phyloP scores from a whole-genome alignment of 2,329 filamentous ascomycete genomes.

The Trichoderma arundinaceum region DNA sequence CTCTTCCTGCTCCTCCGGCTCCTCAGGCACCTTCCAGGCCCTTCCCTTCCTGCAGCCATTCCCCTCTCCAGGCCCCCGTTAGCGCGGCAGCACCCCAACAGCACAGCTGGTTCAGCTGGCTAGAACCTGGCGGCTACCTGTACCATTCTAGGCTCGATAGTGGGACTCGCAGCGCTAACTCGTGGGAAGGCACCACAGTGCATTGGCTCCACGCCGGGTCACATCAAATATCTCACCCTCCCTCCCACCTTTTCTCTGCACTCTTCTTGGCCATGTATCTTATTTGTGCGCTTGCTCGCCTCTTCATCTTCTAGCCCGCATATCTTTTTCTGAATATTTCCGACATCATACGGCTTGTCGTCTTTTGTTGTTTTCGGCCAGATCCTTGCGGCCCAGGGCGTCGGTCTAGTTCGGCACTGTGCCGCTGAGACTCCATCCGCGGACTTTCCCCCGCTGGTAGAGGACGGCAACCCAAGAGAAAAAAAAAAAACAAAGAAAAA shows the following conservation, averaged over 20 bases:
- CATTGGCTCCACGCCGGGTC: slow-evolving; percentile 24
- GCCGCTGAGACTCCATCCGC: slow-evolving; percentile 12
- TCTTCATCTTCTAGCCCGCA: neutral
- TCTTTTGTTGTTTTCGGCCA: neutral
- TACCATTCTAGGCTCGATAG: slow-evolving; percentile 22
- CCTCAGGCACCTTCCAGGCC: slow-evolving; percentile 1
- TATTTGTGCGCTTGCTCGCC: slow-evolving; percentile 6
- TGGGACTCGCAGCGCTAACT: slow-evolving; percentile 27
- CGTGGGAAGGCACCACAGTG: neutral
- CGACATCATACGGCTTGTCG: neutral
- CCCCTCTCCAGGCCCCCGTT: slow-evolving; percentile 18
- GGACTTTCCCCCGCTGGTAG: slow-evolving; percentile 10
- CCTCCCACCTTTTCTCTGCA: slow-evolving; percentile 22
- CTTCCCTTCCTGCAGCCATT: neutral
- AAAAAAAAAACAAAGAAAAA: neutral
- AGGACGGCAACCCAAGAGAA: neutral
- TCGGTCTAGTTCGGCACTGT: slow-evolving; percentile 4
- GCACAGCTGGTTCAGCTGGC: slow-evolving; percentile 22
- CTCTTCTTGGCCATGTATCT: neutral
- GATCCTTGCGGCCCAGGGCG: neutral
- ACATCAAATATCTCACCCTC: slow-evolving; percentile 28
- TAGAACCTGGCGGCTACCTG: slow-evolving; percentile 9
- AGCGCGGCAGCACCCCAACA: slow-evolving; percentile 19
- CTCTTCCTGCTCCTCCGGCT: neutral
- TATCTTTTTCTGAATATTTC: neutral